Base-by-base conservation (phyloP, 2,329 filamentous ascomycete species). In the Didymellaceae sp. region DNA sequence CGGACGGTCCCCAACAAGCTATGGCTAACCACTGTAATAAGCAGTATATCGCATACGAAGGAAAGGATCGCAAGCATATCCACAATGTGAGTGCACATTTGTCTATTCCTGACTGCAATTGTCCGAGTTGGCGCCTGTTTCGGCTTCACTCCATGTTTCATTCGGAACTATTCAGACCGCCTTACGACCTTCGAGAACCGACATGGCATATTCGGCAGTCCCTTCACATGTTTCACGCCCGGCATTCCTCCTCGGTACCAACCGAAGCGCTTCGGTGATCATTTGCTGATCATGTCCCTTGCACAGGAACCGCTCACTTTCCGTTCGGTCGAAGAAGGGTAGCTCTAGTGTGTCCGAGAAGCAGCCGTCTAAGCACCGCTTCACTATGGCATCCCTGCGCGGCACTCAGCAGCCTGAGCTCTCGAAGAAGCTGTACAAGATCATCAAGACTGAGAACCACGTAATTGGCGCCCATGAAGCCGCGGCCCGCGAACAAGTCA, bases 391-490 rank as follows among this genome's bases (percentile, higher is more conserved):
- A 59, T 94, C 91, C 16, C 85, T 99, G 46, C 90, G 93, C 42
- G 91, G 91, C 47, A 85, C 87, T 39, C 83, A 88, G 63, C 91
- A 96, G 71, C 90, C 92, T 4, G 91, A 97, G 74, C 84, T 97
- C 21, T 91, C 90, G 65, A 91, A 90, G 74, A 90, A 88, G 71
- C 86, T 99, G 42, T 95, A 87, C 81, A 88, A 88, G 64, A 83
- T 99, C 54, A 96, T 97, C 80, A 99, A 99, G 79, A 90, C 89
- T 40, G 89, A 95, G 75, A 97, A 97, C 80, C 86, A 88, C 69
- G 86, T 92, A 26, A 91, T 97, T 65, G 81, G 83, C 40, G 88
- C 90, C 39, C 88, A 97, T 77, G 91, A 96, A 77, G 78, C 85
- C 6, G 94, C 93, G 6, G 90, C 87, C 39, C 88, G 88, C 52